A percentile compares a stretch with the other conserved stretches of the same genome.
Conservation (phyloP, 768 basidiomycete genomes). For the Mycena leptocephala region DNA sequence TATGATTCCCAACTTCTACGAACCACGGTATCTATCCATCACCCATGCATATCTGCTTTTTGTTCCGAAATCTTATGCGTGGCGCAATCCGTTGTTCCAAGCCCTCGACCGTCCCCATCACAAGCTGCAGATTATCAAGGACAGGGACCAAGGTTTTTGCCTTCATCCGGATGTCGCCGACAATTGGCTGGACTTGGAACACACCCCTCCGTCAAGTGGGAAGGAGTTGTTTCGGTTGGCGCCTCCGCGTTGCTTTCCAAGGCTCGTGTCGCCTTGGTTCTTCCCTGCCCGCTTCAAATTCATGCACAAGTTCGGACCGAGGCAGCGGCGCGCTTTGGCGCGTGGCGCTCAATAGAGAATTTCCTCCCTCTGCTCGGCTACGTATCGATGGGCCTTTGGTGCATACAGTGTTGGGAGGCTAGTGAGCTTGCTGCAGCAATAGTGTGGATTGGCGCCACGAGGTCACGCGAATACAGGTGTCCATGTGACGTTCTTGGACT, state of each 20-base stretch:
- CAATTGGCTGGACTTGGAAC: neutral
- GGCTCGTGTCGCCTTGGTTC: neutral
- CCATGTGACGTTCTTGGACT: neutral
- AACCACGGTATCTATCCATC: neutral
- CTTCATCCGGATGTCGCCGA: neutral
- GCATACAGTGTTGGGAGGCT: neutral
- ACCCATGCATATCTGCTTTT: neutral
- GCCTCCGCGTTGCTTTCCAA: neutral
- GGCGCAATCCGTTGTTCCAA: neutral
- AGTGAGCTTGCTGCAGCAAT: neutral
- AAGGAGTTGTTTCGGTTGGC: neutral
- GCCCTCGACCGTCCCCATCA: neutral
- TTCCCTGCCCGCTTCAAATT: constrained; percentile 4
- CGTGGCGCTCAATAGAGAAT: neutral
- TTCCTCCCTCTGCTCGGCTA: constrained; percentile 4
- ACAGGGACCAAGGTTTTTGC: neutral
- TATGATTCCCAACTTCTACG: neutral
- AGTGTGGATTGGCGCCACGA: neutral
- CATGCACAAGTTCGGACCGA: neutral
- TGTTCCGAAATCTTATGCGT: neutral
- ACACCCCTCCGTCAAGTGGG: neutral
- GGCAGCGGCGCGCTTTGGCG: neutral
- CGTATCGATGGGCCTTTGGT: neutral
- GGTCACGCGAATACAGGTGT: neutral
- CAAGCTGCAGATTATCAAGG: neutral